Evolutionary conservation across 495 filamentous ascomycete species (phyloP).

Genomic region (Achaetomiella virescens): DNA sequence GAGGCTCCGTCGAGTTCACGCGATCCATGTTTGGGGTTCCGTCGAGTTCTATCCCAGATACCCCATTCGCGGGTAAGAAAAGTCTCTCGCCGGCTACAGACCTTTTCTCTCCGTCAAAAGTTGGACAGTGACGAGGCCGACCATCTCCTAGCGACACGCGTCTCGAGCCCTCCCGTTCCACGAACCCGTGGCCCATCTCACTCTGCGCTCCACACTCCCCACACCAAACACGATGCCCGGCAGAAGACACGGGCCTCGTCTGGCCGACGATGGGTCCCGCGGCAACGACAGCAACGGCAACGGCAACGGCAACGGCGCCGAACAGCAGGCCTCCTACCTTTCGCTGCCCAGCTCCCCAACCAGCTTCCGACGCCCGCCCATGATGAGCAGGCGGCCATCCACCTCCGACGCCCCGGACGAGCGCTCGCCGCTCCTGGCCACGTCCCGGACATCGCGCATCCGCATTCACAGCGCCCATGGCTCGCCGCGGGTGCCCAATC

Average conservation of each 20-base stretch:
- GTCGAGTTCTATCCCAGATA: neutral
- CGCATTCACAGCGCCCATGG: conserved; percentile 37
- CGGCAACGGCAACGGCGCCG: conserved; percentile 6
- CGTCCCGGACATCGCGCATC: conserved; percentile 33
- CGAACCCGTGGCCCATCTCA: neutral
- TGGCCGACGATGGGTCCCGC: conserved; percentile 12
- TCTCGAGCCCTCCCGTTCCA: neutral
- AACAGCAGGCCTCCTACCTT: conserved; percentile 17
- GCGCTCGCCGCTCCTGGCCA: conserved; percentile 39
- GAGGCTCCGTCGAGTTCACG: neutral
- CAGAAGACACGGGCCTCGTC: conserved; percentile 21
- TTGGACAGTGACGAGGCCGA: conserved; percentile 1
- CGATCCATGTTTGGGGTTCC: neutral
- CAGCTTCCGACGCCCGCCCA: conserved; percentile 19
- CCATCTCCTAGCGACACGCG: neutral
- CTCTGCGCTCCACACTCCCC: neutral
- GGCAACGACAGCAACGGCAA: conserved; percentile 1
- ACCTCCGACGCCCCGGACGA: conserved; percentile 39
- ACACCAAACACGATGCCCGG: conserved; percentile 18
- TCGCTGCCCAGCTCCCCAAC: conserved; percentile 30
- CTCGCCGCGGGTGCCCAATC: conserved; percentile 31
- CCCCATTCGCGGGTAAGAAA: neutral
- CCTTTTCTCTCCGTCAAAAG: neutral
- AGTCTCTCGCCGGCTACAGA: neutral
- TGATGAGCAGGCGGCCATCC: conserved; percentile 27